Base-by-base conservation (phyloP, 2,329 filamentous ascomycete species). In the Penicillium sumatraense region DNA sequence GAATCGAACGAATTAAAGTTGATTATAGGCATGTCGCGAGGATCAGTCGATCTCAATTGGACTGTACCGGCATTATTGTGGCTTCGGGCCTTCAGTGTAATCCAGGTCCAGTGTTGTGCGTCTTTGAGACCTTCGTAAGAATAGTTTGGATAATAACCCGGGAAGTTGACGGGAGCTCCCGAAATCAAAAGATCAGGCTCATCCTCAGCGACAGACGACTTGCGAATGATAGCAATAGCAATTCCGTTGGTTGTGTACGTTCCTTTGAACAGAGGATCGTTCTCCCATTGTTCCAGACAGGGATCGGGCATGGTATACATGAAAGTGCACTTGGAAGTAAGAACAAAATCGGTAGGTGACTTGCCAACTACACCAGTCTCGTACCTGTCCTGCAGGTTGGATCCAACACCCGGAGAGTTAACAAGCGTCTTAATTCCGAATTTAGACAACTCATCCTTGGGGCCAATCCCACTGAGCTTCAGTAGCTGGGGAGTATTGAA, bases 401-500 rank as follows among this genome's bases (percentile, higher is more conserved):
- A 80, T 7, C 86, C 86, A 3, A 89, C 85, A 35, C 86, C 82
- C 1, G 82, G 80, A 0, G 83, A 81, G 53, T 86, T 76, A 3
- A 82, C 76, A 9, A 86, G 59, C 0, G 81, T 71, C 1, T 75
- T 58, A 55, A 88, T 86, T 14, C 75, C 72, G 61, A 81, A 78
- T 47, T 75, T 74, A 16, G 76, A 59, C 8, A 89, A 76, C 58
- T 85, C 80, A 0, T 72, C 68, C 21, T 72, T 65, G 0, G 84
- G 83, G 0, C 86, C 85, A 40, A 88, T 81, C 9, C 86, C 86
- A 47, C 78, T 82, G 2, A 87, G 78, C 74, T 86, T 84, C 13
- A 88, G 79, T 5, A 89, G 72, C 67, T 88, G 86, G 7, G 85
- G 84, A 1, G 81, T 82, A 70, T 88, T 85, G 70, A 84, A 88